These are phyloP conservation scores for Ophiocordyceps robertsii DNA, from an alignment of 2,329 filamentous ascomycete species.

Conservation along the genomic window DNA sequence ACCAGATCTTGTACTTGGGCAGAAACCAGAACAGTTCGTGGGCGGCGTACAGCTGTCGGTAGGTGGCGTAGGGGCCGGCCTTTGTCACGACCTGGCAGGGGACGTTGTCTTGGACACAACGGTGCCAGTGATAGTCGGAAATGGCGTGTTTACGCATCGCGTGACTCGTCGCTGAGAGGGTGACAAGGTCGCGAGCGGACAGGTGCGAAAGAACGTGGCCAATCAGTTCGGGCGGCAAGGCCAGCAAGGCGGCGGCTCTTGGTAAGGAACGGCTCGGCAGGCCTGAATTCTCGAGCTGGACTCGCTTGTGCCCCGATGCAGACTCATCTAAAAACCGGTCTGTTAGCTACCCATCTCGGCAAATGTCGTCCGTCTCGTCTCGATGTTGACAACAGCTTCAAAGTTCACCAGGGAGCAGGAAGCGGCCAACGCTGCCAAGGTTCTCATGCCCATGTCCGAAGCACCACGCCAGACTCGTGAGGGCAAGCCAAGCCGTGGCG, in stretches of 20 bases:
- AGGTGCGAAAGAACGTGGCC: constrained; percentile 58
- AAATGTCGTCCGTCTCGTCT: too few species aligned
- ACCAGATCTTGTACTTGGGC: constrained; percentile 70
- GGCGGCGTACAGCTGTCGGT: constrained; percentile 56
- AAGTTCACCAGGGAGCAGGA: too few species aligned
- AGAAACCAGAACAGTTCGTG: constrained; percentile 82
- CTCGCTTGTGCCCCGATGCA: too few species aligned
- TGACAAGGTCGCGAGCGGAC: constrained; percentile 47
- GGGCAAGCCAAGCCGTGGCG: too few species aligned
- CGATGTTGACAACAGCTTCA: too few species aligned
- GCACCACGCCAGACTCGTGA: too few species aligned
- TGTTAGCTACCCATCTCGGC: too few species aligned
- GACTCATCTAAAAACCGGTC: too few species aligned
- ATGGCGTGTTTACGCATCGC: constrained; percentile 43
- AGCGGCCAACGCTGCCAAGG: too few species aligned
- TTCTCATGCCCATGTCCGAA: too few species aligned
- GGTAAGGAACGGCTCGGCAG: background rate
- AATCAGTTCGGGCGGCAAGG: constrained; percentile 63
- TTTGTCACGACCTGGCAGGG: constrained; percentile 38
- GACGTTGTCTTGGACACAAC: constrained; percentile 54
- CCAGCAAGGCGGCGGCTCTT: constrained; percentile 24
- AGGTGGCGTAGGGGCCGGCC: constrained; percentile 47
- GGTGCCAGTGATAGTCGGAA: constrained; percentile 60
- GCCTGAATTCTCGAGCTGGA: too few species aligned
- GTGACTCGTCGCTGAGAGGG: constrained; percentile 47